Evolutionary conservation across 352 stramenopile species (phyloP).

Genomic region (Aphanomyces invadans): DNA sequence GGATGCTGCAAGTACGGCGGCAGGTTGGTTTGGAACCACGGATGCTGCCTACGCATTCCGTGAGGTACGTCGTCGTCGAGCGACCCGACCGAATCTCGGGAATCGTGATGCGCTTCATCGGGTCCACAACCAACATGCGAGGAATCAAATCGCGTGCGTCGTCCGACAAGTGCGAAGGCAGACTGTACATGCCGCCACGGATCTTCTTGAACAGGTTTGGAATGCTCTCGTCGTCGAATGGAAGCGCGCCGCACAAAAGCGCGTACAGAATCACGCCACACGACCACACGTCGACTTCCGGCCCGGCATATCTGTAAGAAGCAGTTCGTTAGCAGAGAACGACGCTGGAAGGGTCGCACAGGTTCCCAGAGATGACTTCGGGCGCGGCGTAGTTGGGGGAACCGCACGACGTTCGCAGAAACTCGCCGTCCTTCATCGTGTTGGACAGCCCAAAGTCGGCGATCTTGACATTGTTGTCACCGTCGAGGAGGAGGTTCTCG

Average conservation of each 20-base stretch:
- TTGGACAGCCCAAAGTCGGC: conserved; percentile 99
- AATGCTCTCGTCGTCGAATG: conserved; percentile 99
- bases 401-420: conserved; percentile 95
- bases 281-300: conserved; percentile 99
- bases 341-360: conserved; percentile 65
- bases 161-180: conserved; percentile 95
- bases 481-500: conserved; percentile 96
- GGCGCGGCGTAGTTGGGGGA: conserved; percentile 99
- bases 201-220: conserved; percentile 99
- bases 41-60: conserved; percentile 69
- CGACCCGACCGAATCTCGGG: conserved; percentile 93
- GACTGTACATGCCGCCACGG: conserved; percentile 94
- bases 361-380: conserved; percentile 97
- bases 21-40: conserved; percentile 98
- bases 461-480: conserved; percentile 99
- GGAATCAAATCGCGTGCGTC: conserved; percentile 95
- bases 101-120: conserved; percentile 99
- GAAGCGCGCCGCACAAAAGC: conserved; percentile 95
- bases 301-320: conserved; percentile 57
- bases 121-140: conserved; percentile 98
- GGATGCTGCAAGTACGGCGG: conserved; percentile 96
- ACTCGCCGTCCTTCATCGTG: conserved; percentile 97
- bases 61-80: no score
- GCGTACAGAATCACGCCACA: conserved; percentile 99
- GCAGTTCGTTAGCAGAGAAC: not conserved